A percentile compares a stretch with the other conserved stretches of the same genome.
Conservation (phyloP, 805 yeast genomes). For the Hanseniaspora thailandica region DNA sequence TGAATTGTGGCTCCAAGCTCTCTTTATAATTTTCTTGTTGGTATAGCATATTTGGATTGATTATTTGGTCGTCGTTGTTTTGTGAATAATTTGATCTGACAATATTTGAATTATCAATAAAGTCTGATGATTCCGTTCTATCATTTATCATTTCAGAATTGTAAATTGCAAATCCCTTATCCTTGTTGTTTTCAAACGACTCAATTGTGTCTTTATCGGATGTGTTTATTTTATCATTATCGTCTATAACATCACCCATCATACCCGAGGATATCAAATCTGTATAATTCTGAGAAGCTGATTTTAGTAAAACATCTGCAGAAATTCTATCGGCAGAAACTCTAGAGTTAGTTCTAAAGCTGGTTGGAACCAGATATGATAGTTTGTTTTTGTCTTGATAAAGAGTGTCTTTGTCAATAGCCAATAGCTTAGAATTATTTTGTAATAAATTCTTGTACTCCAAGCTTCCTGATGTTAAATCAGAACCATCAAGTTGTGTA, state of each 20-base stretch:
- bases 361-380: constrained; percentile 13
- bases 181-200: neutral
- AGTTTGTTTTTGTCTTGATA: neutral
- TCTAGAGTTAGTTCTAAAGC: constrained; percentile 15
- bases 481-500: neutral
- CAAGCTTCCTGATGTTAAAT: constrained; percentile 4
- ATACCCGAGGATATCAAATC: constrained; percentile 7
- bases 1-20: neutral
- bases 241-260: constrained; percentile 3
- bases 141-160: neutral
- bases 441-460: constrained; percentile 21
- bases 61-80: constrained; percentile 3
- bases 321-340: constrained; percentile 15
- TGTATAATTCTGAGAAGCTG: neutral
- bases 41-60: neutral
- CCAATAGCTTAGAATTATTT: constrained; percentile 12
- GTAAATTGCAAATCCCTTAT: neutral
- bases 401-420: neutral
- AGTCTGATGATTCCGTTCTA: neutral
- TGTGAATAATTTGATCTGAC: neutral
- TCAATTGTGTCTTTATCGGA: constrained; percentile 2
- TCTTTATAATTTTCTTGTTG: neutral
- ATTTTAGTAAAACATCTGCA: neutral
- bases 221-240: constrained; percentile 10
- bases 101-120: neutral